phyloP scores from a whole-genome alignment of 78 protist species.

The Guillardia theta region DNA sequence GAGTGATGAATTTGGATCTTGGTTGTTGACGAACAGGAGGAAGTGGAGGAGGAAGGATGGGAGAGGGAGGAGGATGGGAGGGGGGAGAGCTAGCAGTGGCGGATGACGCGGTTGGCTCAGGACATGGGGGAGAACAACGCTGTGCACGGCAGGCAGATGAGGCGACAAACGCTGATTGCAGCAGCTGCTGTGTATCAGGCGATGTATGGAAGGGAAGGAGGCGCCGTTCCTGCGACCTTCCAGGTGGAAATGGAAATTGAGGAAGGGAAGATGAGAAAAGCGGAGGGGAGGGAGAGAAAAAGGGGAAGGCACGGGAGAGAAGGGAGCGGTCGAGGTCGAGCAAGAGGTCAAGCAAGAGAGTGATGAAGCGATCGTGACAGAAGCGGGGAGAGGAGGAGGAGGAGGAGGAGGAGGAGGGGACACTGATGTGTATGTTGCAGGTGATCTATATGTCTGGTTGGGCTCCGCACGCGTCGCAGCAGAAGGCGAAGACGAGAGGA shows the following conservation, averaged over 20 bases:
- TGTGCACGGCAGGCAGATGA: too few species aligned
- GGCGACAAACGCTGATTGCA: too few species aligned
- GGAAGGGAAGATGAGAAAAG: not conserved
- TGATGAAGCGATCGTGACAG: not conserved
- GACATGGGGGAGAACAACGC: too few species aligned
- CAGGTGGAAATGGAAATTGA: not conserved
- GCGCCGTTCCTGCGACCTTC: too few species aligned
- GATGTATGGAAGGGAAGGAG: too few species aligned
- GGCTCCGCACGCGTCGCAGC: constrained; percentile 37
- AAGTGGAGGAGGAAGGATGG: not conserved
- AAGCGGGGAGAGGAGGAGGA: not conserved
- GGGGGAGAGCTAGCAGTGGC: too few species aligned
- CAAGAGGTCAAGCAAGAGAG: not conserved
- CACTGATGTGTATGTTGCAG: not conserved
- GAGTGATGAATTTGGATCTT: not conserved
- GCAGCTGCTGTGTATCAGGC: too few species aligned
- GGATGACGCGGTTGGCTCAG: too few species aligned
- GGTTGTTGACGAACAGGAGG: too few species aligned
- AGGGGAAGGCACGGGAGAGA: not conserved
- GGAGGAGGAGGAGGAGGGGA: not conserved
- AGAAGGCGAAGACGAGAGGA: not conserved
- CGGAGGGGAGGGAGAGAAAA: not conserved
- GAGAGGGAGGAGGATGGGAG: not conserved
- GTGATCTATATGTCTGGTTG: not conserved
- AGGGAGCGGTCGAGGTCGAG: not conserved